Evolutionary conservation across 148 eudicot species (phyloP).

Genomic region (Silene latifolia): DNA sequence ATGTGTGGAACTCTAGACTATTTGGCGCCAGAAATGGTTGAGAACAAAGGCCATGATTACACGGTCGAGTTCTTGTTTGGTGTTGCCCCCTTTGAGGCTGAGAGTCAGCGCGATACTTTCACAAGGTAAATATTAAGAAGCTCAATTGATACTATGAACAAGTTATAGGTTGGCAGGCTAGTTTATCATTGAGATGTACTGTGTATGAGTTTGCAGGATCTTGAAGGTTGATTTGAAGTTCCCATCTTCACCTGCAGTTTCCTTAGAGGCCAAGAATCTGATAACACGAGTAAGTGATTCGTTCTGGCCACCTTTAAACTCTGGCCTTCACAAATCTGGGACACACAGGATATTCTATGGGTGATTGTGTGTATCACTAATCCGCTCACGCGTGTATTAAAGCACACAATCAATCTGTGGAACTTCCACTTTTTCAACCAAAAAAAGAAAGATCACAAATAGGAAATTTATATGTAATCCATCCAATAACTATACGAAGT

Average conservation of each 20-base stretch:
- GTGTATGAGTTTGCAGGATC: constrained; percentile 38
- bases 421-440: too few relatives aligned
- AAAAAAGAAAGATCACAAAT: too few relatives aligned
- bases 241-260: constrained; percentile 58
- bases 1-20: constrained; percentile 96
- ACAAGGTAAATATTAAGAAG: constrained; percentile 47
- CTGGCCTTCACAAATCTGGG: too few relatives aligned
- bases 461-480: too few relatives aligned
- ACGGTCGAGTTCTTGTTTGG: constrained; percentile 90
- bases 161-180: not conserved
- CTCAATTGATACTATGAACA: not conserved
- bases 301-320: too few relatives aligned
- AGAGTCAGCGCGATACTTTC: constrained; percentile 74
- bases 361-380: too few relatives aligned
- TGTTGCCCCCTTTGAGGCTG: constrained; percentile 85
- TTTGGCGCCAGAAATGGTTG: constrained; percentile 95
- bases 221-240: constrained; percentile 71
- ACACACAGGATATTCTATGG: too few relatives aligned
- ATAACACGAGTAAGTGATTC: constrained; percentile 50
- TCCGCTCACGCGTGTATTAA: too few relatives aligned
- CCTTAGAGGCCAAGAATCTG: constrained; percentile 67
- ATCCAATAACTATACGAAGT: too few relatives aligned
- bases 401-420: too few relatives aligned
- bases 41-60: constrained; percentile 80
- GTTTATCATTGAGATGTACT: not conserved